Evolutionary conservation across 169 alveolate genomes (phyloP), one percentile per base, ranked within the genome.

Genomic region (Plasmodium reichenowi): DNA sequence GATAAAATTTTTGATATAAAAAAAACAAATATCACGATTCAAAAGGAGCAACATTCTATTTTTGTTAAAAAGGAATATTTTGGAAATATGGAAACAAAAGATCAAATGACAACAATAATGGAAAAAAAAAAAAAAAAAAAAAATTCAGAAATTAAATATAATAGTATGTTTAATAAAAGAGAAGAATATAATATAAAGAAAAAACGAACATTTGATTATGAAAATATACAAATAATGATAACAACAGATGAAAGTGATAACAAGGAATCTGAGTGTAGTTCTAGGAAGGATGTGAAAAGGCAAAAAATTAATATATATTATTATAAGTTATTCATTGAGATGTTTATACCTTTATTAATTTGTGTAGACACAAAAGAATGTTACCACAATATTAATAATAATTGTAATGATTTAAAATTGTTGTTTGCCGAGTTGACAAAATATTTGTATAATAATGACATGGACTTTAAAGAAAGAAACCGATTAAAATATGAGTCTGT

Each of bases 301-400:
- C 74, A 83, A 56, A 68, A 56, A 73, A 54, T 86, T 74, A 72
- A 86, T 67, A 52, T 54, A 70, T 47, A 86, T 38, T 86, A 86
- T 29, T 86, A 86, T 26, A 86, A 72, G 17, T 24, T 86, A 9
- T 63, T 86, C 20, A 60, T 86, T 52, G 92, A 86, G 43, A 72
- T 86, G 5, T 86, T 72, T 52, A 60, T 86, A 3, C 92, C 92
- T 12, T 75, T 86, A 52, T 26, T 86, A 29, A 86, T 86, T 60
- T 86, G 92, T 50, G 45, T 64, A 15, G 87, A 86, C 52, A 72
- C 92, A 52, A 86, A 86, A 67, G 48, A 29, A 56, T 48, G 88
- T 12, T 64, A 60, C 24, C 45, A 52, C 12, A 38, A 38, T 38
- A 38, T 38, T 38, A 38, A 38, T 38, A 38, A 38, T 38, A 38